These are phyloP conservation scores for Suillus spraguei DNA, from an alignment of 768 basidiomycete species.

Conservation along the genomic window DNA sequence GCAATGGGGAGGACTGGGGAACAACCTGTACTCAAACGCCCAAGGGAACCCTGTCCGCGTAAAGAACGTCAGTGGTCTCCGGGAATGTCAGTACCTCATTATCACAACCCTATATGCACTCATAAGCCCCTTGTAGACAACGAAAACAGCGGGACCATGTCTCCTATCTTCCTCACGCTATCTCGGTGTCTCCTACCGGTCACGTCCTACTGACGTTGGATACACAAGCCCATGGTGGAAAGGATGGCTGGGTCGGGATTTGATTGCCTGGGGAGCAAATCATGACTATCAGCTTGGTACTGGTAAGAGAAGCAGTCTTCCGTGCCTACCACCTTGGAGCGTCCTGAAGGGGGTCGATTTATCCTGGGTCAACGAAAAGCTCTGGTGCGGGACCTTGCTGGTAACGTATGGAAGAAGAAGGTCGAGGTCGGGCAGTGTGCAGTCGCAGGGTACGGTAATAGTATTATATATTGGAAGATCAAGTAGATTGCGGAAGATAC, in stretches of 20 bases:
- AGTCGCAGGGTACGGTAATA: slow-evolving; percentile 63
- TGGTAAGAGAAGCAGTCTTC: slow-evolving; percentile 63
- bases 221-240: slow-evolving; percentile 50
- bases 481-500: slow-evolving; percentile 6
- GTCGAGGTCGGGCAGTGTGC: slow-evolving; percentile 67
- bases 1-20: slow-evolving; percentile 79
- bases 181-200: slow-evolving; percentile 73
- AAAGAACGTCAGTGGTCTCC: slow-evolving; percentile 78
- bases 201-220: slow-evolving; percentile 79
- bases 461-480: slow-evolving; percentile 73
- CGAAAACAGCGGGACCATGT: slow-evolving; percentile 58
- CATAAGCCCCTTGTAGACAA: slow-evolving; percentile 48
- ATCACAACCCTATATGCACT: slow-evolving; percentile 13
- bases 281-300: slow-evolving; percentile 76
- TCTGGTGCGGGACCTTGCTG: slow-evolving; percentile 59
- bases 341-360: slow-evolving; percentile 55
- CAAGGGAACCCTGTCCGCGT: slow-evolving; percentile 72
- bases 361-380: slow-evolving; percentile 57
- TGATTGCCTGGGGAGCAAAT: slow-evolving; percentile 75
- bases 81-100: slow-evolving; percentile 69
- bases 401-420: slow-evolving; percentile 59
- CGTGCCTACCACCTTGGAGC: slow-evolving; percentile 56
- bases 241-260: slow-evolving; percentile 60
- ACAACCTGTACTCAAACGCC: slow-evolving; percentile 60
- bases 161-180: slow-evolving; percentile 63